Evolutionary conservation across 345 rosid species (phyloP), one percentile per base, ranked within the genome.

Genomic region (Salix viminalis): DNA sequence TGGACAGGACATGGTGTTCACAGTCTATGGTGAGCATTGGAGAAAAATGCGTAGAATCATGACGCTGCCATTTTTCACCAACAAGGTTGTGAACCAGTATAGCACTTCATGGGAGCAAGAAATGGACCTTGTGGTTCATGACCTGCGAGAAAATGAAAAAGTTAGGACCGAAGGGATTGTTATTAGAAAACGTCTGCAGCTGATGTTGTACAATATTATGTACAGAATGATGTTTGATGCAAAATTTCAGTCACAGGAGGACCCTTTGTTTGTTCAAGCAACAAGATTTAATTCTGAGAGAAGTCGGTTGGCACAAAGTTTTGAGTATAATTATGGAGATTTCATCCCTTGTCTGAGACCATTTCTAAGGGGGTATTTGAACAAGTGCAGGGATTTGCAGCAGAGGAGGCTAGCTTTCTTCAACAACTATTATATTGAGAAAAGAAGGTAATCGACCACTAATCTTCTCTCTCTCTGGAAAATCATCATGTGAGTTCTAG

Each of bases 1-100:
- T 24, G 91, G 91, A 12, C 91, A 90, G 42, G 91, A 90, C 81
- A 90, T 90, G 93, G 90, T 90, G 75, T 90, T 90, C 86, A 90
- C 93, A 0, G 61, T 87, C 42, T 90, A 90, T 42, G 90, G 91
- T 0, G 90, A 88, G 7, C 93, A 88, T 16, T 90, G 93, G 93
- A 78, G 91, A 24, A 88, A 87, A 62, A 90, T 90, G 93, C 80
- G 90, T 12, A 76, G 93, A 48, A 90, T 90, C 41, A 90, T 90
- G 93, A 88, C 91, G 0, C 81, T 90, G 14, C 93, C 90, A 0
- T 90, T 90, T 70, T 90, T 90, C 83, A 90, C 90, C 9, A 88
- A 87, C 86, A 90, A 87, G 65, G 93, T 90, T 5, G 91, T 88
- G 77, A 78, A 86, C 69, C 72, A 80, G 2, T 87, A 86, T 30